These are phyloP conservation scores for Purpureocillium lavendulum DNA, from an alignment of 2,329 filamentous ascomycete species.

Conservation along the genomic window DNA sequence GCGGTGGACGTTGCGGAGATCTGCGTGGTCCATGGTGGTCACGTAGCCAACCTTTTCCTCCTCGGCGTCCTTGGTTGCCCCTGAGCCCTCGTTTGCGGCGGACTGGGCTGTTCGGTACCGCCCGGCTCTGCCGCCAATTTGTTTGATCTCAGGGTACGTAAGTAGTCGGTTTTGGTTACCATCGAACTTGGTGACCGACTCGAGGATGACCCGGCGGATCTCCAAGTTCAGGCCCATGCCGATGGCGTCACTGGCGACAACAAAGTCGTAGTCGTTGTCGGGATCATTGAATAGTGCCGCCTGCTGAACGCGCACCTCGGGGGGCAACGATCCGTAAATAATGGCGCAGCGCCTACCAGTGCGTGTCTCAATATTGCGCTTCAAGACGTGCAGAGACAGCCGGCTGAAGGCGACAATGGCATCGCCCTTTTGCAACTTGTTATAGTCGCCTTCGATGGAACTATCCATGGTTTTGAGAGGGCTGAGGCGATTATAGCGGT, in stretches of 20 bases:
- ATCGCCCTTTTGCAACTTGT: conserved; percentile 74
- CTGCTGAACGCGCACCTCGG: conserved; percentile 87
- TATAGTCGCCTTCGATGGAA: conserved; percentile 57
- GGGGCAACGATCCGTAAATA: conserved; percentile 85
- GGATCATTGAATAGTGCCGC: conserved; percentile 92
- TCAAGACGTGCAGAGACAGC: conserved; percentile 70
- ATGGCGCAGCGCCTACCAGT: conserved; percentile 82
- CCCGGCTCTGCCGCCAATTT: conserved; percentile 89
- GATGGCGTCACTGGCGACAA: conserved; percentile 92
- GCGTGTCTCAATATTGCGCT: conserved; percentile 63
- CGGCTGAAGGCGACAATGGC: conserved; percentile 84
- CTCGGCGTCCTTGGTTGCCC: conserved; percentile 4
- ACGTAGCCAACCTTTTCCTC: conserved; percentile 59
- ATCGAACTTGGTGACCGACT: conserved; percentile 66
- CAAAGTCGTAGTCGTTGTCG: conserved; percentile 87
- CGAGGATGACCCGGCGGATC: conserved; percentile 86
- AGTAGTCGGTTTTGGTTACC: conserved; percentile 50
- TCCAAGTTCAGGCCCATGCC: conserved; percentile 95
- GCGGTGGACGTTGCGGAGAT: conserved; percentile 53
- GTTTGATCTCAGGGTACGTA: conserved; percentile 73
- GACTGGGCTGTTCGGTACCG: conserved; percentile 62
- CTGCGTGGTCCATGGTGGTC: conserved; percentile 65
- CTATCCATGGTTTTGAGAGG: conserved; percentile 57
- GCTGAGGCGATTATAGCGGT: conserved; percentile 77
- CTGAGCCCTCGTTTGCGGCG: conserved; percentile 6